A percentile compares a stretch with the other conserved stretches of the same genome.
Conservation (phyloP, 208 protist genomes). For the Wallacemonas sp. region DNA sequence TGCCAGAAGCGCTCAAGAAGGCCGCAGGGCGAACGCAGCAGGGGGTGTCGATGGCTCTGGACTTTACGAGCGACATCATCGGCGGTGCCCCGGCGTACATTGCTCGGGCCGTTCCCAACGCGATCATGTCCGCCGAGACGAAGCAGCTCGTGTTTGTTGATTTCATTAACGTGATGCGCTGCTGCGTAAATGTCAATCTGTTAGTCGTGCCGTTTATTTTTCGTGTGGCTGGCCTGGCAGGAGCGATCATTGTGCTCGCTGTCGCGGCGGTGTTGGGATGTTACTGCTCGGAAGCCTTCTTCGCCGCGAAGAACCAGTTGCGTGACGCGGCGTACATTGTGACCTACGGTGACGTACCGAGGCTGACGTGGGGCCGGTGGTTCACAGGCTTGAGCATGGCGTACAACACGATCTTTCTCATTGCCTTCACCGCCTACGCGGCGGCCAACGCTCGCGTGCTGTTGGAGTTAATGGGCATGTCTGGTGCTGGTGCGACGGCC, state of each 20-base stretch:
- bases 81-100: conserved; percentile 26
- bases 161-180: conserved; percentile 29
- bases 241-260: conserved; percentile 29
- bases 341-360: conserved; percentile 49
- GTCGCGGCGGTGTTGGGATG: conserved; percentile 19
- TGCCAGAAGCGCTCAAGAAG: conserved; percentile 27
- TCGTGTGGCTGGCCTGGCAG: conserved; percentile 32
- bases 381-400: conserved; percentile 26
- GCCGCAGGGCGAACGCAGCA: conserved; percentile 20
- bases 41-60: conserved; percentile 23
- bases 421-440: conserved; percentile 41
- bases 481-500: conserved; percentile 14
- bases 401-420: conserved; percentile 29
- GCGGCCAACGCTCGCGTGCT: conserved; percentile 35
- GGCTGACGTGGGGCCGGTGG: conserved; percentile 36
- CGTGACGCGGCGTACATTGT: conserved; percentile 29
- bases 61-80: conserved; percentile 34
- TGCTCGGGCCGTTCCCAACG: conserved; percentile 27
- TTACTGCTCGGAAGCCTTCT: conserved; percentile 44
- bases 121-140: conserved; percentile 32
- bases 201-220: conserved; percentile 45
- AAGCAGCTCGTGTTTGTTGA: conserved; percentile 46
- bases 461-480: conserved; percentile 30
- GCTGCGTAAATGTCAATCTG: conserved; percentile 41
- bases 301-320: conserved; percentile 39